A percentile compares a stretch with the other conserved stretches of the same genome.
Evolutionary conservation across 2,329 filamentous ascomycete species (phyloP).

Genomic region (Talaromyces sp.): DNA sequence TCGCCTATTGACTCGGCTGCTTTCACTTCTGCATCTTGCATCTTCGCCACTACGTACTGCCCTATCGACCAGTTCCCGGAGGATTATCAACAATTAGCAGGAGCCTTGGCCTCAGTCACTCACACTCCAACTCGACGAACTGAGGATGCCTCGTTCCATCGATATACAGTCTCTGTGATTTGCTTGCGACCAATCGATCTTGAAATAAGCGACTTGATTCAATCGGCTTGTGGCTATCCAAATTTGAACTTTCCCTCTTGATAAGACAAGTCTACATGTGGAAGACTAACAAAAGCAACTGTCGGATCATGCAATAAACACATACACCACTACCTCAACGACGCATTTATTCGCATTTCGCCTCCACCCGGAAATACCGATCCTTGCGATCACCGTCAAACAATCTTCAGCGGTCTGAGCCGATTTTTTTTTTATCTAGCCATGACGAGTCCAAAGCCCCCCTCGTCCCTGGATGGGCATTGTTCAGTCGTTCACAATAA

Average conservation of each 20-base stretch:
- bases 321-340: neutral
- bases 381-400: neutral
- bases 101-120: neutral
- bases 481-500: slow-evolving; percentile 78
- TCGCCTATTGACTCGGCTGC: neutral
- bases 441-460: slow-evolving; percentile 70
- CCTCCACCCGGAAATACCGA: neutral
- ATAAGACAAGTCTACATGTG: neutral
- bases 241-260: neutral
- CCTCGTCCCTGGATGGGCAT: slow-evolving; percentile 63
- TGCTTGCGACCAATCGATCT: neutral
- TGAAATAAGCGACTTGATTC: neutral
- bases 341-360: neutral
- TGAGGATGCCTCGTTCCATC: neutral
- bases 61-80: neutral
- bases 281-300: neutral
- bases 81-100: neutral
- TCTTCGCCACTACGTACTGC: neutral
- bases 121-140: neutral
- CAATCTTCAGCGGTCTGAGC: neutral
- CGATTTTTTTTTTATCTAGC: neutral
- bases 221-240: no score
- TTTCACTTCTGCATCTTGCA: neutral
- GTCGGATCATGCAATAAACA: slow-evolving; percentile 8
- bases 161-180: neutral